Evolutionary conservation across 805 yeast species (phyloP).

Genomic region (Wickerhamia fluorescens): DNA sequence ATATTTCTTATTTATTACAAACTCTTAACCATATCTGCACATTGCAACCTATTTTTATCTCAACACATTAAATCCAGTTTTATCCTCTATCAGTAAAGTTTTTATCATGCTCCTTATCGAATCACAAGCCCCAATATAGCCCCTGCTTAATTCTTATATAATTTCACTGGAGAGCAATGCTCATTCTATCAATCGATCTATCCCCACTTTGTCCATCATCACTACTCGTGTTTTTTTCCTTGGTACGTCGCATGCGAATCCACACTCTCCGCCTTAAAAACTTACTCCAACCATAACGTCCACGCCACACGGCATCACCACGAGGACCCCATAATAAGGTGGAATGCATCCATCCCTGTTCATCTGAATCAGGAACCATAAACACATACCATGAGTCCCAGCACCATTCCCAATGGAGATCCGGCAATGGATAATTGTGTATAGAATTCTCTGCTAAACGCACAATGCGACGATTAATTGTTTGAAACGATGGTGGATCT

Average conservation of each 20-base stretch:
- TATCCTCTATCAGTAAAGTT: no score
- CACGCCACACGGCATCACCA: slow-evolving; percentile 51
- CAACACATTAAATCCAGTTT: no score
- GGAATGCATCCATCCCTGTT: slow-evolving; percentile 79
- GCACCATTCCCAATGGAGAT: slow-evolving; percentile 55
- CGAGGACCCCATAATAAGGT: slow-evolving; percentile 36
- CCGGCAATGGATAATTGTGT: slow-evolving; percentile 44
- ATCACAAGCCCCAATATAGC: no score
- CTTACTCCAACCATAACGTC: slow-evolving; percentile 49
- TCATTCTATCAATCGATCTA: no score
- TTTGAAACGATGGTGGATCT: slow-evolving; percentile 47
- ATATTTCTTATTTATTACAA: no score
- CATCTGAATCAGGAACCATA: slow-evolving; percentile 68
- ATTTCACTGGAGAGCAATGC: no score
- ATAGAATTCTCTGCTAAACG: slow-evolving; percentile 15
- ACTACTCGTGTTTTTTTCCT: no score
- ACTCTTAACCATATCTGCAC: no score
- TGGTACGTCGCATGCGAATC: slow-evolving; percentile 46
- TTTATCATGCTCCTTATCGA: no score
- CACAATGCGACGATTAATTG: slow-evolving; percentile 34
- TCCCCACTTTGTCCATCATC: no score
- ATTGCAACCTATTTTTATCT: no score
- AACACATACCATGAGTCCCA: slow-evolving; percentile 71
- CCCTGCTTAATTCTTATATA: no score
- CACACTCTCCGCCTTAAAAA: slow-evolving; percentile 64